Evolutionary conservation across 2,329 filamentous ascomycete genomes (phyloP), one percentile per base, ranked within the genome.

Genomic region (Xylariaceae sp.): DNA sequence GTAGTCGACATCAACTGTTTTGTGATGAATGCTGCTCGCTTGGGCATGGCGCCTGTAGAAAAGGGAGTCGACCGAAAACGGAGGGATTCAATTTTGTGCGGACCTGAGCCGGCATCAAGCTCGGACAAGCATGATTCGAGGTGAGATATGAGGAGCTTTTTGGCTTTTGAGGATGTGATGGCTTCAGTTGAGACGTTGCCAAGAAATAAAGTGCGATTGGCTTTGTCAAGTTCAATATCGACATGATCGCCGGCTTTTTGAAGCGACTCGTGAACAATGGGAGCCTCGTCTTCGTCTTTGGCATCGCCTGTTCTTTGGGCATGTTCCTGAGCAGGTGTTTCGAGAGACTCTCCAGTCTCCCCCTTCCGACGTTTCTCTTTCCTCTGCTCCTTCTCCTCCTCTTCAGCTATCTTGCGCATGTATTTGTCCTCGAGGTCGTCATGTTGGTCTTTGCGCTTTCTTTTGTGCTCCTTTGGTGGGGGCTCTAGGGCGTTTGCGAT

Each of bases 41-140:
- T 96, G 40, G 93, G 93, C 45, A 96, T 78, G 14, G 82, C 74
- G 27, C 75, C 79, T 22, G 82, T 82, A 5, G 86, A 79, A 65
- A 94, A 97, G 2, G 93, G 87, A 12, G 90, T 88, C 6, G 92
- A 97, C 47, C 93, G 88, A 75, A 97, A 98, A 19, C 93, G 88
- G 49, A 98, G 76, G 2, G 91, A 95, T 64, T 95, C 88, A 36
- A 98, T 74, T 59, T 87, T 91, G 67, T 88, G 85, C 2, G 76
- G 71, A 1, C 57, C 62, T 64, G 66, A 37, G 67, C 74, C 52
- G 71, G 71, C 56, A 64, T 75, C 56, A 65, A 74, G 64, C 32
- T 67, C 65, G 44, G 75, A 70, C 40, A 94, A 74, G 59, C 89
- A 85, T 1, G 88, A 89, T n/a, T 79, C 75, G 37, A 96, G 79